A percentile compares a stretch with the other conserved stretches of the same genome.
Conservation (phyloP, 1,139 yeast species). For the Debaryomyces udenii region DNA sequence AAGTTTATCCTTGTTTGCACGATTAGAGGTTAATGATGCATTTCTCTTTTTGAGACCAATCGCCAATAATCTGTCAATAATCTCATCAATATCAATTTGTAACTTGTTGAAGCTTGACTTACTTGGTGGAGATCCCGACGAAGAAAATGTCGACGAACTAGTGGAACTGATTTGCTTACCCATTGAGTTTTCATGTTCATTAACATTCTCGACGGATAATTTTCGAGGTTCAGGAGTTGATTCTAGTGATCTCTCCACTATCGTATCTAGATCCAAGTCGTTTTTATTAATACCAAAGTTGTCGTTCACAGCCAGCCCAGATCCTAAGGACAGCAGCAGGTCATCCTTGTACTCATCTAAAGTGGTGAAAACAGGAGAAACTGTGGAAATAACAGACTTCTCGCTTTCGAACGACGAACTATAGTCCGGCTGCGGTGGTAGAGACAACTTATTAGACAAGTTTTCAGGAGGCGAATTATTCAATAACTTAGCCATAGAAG, state of each 20-base stretch:
- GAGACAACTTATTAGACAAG: slow-evolving; percentile 5
- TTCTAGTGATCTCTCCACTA: slow-evolving; percentile 43
- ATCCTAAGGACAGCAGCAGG: slow-evolving; percentile 44
- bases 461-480: slow-evolving; percentile 15
- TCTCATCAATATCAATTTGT: slow-evolving; percentile 53
- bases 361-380: slow-evolving; percentile 45
- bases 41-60: slow-evolving; percentile 37
- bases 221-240: slow-evolving; percentile 37
- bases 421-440: slow-evolving; percentile 14
- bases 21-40: slow-evolving; percentile 21
- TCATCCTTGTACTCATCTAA: slow-evolving; percentile 36
- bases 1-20: slow-evolving; percentile 44
- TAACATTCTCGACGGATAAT: not conserved
- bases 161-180: slow-evolving; percentile 18
- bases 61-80: slow-evolving; percentile 56
- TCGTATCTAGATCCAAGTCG: slow-evolving; percentile 37
- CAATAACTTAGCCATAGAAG: slow-evolving; percentile 48
- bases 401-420: slow-evolving; percentile 46
- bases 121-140: slow-evolving; percentile 22
- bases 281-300: slow-evolving; percentile 4
- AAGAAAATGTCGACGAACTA: slow-evolving; percentile 31
- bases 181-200: not conserved
- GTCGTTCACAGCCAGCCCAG: slow-evolving; percentile 16
- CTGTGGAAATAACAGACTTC: slow-evolving; percentile 15
- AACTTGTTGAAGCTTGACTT: slow-evolving; percentile 12